Evolutionary conservation across 495 filamentous ascomycete genomes (phyloP).

Genomic region (Hypoxylon subgilvum): DNA sequence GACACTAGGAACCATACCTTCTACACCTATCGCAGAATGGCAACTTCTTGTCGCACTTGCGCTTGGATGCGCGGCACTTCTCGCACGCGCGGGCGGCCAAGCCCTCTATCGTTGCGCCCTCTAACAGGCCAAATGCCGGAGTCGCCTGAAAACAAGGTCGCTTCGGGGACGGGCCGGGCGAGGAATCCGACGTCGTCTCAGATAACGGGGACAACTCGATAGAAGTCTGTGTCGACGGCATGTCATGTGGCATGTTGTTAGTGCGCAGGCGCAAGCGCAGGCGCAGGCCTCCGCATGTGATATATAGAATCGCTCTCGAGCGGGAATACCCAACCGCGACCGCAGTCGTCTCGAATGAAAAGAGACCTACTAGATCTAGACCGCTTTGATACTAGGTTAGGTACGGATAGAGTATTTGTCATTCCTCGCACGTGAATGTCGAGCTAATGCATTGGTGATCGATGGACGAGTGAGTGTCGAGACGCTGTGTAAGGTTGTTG

Average conservation of each 20-base stretch:
- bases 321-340: background rate
- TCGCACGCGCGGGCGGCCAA: conserved; percentile 43
- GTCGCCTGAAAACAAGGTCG: conserved; percentile 28
- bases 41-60: conserved; percentile 46
- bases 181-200: conserved; percentile 37
- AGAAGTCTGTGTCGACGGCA: conserved; percentile 23
- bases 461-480: conserved; percentile 5
- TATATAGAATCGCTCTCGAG: no score
- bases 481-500: conserved; percentile 7
- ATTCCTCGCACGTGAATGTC: conserved; percentile 2
- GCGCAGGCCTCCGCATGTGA: conserved; percentile 15
- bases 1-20: conserved; percentile 40
- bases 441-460: background rate
- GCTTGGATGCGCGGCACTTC: conserved; percentile 43
- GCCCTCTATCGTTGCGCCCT: conserved; percentile 15
- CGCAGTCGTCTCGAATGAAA: no score
- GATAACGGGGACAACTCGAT: conserved; percentile 34
- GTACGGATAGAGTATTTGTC: no score
- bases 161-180: conserved; percentile 33
- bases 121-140: conserved; percentile 19
- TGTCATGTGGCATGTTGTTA: conserved; percentile 3
- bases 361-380: no score
- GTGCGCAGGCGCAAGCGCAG: background rate
- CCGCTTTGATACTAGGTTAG: no score
- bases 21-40: conserved; percentile 42